Conservation (phyloP, 495 filamentous ascomycete genomes). For the Xylaria telfairii region DNA sequence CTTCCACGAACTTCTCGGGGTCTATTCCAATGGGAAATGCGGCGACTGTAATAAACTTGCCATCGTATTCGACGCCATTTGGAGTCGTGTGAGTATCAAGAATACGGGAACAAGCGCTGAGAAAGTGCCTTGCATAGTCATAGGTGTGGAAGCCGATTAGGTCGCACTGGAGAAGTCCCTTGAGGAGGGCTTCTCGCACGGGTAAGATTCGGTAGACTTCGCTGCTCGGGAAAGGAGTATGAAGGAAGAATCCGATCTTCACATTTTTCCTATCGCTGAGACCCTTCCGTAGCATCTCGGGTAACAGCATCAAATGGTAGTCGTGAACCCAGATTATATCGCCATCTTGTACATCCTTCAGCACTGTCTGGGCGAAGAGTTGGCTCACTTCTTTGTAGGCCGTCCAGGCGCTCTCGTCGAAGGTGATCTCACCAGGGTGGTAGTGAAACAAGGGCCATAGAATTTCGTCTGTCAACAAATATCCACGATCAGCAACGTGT, state of each 20-base stretch:
- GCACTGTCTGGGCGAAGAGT: constrained; percentile 80
- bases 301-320: constrained; percentile 93
- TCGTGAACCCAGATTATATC: constrained; percentile 96
- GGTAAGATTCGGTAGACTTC: constrained; percentile 93
- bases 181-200: constrained; percentile 79
- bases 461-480: constrained; percentile 72
- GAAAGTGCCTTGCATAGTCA: constrained; percentile 89
- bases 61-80: constrained; percentile 79
- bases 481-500: not conserved
- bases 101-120: constrained; percentile 82
- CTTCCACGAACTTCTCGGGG: constrained; percentile 91
- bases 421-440: constrained; percentile 90
- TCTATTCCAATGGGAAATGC: constrained; percentile 96
- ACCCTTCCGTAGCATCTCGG: constrained; percentile 82
- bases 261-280: constrained; percentile 74
- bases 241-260: constrained; percentile 93
- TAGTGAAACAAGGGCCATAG: constrained; percentile 98
- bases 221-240: constrained; percentile 91
- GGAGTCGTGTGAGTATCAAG: constrained; percentile 80
- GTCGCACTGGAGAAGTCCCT: constrained; percentile 83
- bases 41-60: constrained; percentile 73
- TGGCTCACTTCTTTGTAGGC: constrained; percentile 88
- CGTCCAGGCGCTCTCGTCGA: constrained; percentile 84
- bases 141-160: constrained; percentile 95
- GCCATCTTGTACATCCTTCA: constrained; percentile 73